Base-by-base conservation (phyloP, 2,329 filamentous ascomycete genomes). In the Didymella keratinophila region DNA sequence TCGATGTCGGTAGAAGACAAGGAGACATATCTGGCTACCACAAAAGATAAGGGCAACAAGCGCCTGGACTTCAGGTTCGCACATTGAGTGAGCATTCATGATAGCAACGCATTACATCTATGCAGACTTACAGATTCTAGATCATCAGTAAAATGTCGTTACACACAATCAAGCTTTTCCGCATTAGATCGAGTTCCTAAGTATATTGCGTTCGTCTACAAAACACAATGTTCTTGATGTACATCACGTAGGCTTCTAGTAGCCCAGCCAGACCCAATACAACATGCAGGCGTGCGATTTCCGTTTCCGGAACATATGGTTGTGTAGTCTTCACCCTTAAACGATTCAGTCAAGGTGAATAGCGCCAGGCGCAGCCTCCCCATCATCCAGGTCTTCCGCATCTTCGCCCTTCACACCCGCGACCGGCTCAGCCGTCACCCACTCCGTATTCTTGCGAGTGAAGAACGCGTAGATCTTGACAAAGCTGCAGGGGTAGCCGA, bases 41-140 rank as follows among this genome's bases (percentile, higher is more conserved):
- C 75, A 8, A 71, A 56, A 34, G 75, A 77, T 49, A 67, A 73
- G 60, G 76, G 76, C 5, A 78, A 78, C 49, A 76, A 73, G 60
- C 59, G 74, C 50, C 62, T 76, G 10, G 71, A 76, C 44, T 75
- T 73, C 55, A 62, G 72, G 7, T 74, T 75, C 58, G 71, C 71
- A 23, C 71, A 74, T 50, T 75, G 41, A 65, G 10, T 21, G n/a
- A 11, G 5, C 10, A 9, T 16, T 27, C 12, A 27, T 42, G 37
- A 10, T 11, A 42, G 18, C 39, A 1, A 20, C 6, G n/a, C n/a
- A 4, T 25, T 12, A 16, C n/a, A 2, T 27, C 21, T 25, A 25
- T 25, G 23, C 7, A 25, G 23, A 25, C 23, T 4, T 25, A 3
- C 3, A 7, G 4, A 25, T 25, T 7, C 23, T 25, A 25, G 23